Conservation (phyloP, 2,329 filamentous ascomycete genomes). For the Sporothrix luriei region DNA sequence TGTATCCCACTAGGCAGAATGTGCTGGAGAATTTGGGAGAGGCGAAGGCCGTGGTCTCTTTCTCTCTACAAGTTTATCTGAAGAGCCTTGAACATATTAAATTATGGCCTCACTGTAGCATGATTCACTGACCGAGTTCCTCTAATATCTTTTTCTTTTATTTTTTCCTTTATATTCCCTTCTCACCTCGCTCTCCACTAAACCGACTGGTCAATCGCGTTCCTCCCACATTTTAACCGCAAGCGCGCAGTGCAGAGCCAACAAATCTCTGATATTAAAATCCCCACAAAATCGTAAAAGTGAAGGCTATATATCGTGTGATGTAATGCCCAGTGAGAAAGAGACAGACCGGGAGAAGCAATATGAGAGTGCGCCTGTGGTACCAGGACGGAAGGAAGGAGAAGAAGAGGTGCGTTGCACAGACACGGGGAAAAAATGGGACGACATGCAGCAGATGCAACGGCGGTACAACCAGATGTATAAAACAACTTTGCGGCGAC, state of each 20-base stretch:
- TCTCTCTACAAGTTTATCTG: background rate
- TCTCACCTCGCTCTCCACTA: too few relatives aligned
- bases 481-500: too few relatives aligned
- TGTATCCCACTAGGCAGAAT: background rate
- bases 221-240: constrained; percentile 1
- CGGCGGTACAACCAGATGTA: background rate
- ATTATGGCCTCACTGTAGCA: background rate
- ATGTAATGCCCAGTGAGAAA: too few relatives aligned
- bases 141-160: too few relatives aligned
- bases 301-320: background rate
- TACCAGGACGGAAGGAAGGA: background rate
- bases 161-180: too few relatives aligned
- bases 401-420: background rate
- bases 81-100: background rate
- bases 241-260: background rate
- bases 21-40: too few relatives aligned
- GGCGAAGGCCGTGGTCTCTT: background rate
- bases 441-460: background rate
- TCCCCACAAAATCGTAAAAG: background rate
- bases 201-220: background rate
- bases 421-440: constrained; percentile 8
- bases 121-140: too few relatives aligned
- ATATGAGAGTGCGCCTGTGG: background rate
- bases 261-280: background rate
- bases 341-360: too few relatives aligned